Evolutionary conservation across 106 monocot genomes (phyloP).

Genomic region (Apostasia ramifera): DNA sequence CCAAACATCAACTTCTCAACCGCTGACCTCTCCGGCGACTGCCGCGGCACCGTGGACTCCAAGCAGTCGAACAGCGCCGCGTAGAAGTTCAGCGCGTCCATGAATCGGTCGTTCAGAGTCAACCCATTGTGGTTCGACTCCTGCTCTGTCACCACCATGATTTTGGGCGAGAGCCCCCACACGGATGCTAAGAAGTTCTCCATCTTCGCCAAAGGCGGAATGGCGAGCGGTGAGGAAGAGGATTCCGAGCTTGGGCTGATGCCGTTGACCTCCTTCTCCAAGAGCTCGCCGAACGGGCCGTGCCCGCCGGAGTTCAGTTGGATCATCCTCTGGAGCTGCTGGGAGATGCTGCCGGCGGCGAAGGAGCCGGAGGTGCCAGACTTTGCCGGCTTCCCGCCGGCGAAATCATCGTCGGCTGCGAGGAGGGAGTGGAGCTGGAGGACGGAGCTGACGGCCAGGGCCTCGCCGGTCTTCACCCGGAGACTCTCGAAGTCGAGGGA

Average conservation of each 20-base stretch:
- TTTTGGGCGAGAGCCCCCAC: constrained; percentile 35
- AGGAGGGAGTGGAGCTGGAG: constrained; percentile 28
- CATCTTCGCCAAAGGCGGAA: constrained; percentile 6
- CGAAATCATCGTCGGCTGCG: constrained; percentile 1
- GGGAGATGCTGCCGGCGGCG: background rate
- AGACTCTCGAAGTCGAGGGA: constrained; percentile 20
- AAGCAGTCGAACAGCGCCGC: constrained; percentile 53
- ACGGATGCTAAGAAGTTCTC: constrained; percentile 28
- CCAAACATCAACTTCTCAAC: constrained; percentile 57
- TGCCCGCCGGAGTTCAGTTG: background rate
- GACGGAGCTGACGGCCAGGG: constrained; percentile 23
- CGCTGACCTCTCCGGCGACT: constrained; percentile 35
- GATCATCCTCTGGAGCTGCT: background rate
- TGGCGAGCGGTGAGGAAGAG: constrained; percentile 4
- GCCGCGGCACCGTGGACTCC: constrained; percentile 27
- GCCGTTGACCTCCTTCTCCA: constrained; percentile 8
- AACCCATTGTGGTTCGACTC: constrained; percentile 42
- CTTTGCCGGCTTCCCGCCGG: background rate
- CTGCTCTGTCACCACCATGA: constrained; percentile 43
- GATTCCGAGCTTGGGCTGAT: constrained; percentile 12
- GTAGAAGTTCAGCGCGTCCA: constrained; percentile 53
- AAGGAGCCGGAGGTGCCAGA: background rate
- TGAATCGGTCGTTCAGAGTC: constrained; percentile 30
- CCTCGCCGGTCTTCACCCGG: constrained; percentile 34
- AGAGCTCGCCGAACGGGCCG: constrained; percentile 6